Evolutionary conservation across 179 eudicot genomes (phyloP).

Genomic region (Patellifolia procumbens): DNA sequence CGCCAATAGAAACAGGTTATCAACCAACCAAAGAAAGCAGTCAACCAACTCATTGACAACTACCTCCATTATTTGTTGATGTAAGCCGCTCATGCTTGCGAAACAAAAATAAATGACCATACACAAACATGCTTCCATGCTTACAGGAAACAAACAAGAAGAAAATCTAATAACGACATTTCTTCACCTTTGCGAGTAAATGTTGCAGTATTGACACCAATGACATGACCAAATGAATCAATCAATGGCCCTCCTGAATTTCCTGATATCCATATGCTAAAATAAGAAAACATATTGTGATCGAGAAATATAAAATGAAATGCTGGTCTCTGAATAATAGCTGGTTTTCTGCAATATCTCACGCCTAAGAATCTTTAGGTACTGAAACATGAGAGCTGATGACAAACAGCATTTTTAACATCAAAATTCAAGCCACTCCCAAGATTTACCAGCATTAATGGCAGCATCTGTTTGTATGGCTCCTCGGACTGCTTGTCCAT

Average conservation of each 20-base stretch:
- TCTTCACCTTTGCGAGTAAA: conserved; percentile 83
- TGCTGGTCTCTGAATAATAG: not conserved
- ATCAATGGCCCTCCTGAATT: conserved; percentile 93
- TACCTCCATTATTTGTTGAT: no score
- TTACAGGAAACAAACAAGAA: not conserved
- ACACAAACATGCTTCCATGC: not conserved
- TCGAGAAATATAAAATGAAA: not conserved
- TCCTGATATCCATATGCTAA: conserved; percentile 42
- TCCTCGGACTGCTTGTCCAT: conserved; percentile 89
- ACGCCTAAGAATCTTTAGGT: not conserved
- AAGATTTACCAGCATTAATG: conserved; percentile 72
- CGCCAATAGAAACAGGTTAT: no score
- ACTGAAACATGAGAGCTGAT: not conserved
- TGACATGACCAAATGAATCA: conserved; percentile 85
- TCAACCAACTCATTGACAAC: not conserved
- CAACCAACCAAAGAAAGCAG: no score
- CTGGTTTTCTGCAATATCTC: not conserved
- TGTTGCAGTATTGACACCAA: conserved; percentile 92
- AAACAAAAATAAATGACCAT: not conserved
- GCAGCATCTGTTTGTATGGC: conserved; percentile 99
- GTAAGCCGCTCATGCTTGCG: not conserved
- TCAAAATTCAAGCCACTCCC: not conserved
- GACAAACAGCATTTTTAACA: not conserved
- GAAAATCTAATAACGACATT: not conserved
- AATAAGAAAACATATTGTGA: not conserved